Base-by-base conservation (phyloP, 1,139 yeast species). In the Protomyces arabidopsidicola region DNA sequence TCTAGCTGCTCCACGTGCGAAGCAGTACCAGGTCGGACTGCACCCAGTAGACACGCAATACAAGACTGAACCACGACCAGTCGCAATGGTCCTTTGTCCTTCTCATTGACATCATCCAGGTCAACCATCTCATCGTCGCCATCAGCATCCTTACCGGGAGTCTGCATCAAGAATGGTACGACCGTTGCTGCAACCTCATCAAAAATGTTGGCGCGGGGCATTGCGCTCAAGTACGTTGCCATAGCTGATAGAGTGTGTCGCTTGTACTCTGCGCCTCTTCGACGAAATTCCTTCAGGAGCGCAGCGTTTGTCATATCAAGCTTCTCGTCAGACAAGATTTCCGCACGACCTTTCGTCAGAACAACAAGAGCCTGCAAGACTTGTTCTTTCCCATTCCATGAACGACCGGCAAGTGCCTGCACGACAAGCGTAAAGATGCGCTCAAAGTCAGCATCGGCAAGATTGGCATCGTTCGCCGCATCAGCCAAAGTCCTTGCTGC, bases 301-400 rank as follows among this genome's bases (percentile, higher is more conserved):
- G 82, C 77, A 45, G 77, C 77, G 51, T 77, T 77, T 16, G 86
- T 74, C 22, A 70, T 71, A 1, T 73, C 73, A 31, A 74, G 70
- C 45, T 80, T 66, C 0, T 72, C 74, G 1, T 68, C 71, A 54
- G 78, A 70, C 0, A 68, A 65, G 0, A 54, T 24, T 0, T 68
- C 69, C 57, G 78, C 75, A 12, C 83, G 79, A 67, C 82, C 82
- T 14, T 78, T 72, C 0, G 86, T 73, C 48, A 88, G 78, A 0
- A 83, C 77, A 0, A 89, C 87, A 59, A 91, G 75, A 0, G 97
- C 90, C 52, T 83, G 84, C 36, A 90, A 77, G 1, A 93, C 81
- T 51, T 79, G 75, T 68, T 90, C 97, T 71, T 93, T 93, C 8
- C 98, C 98, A 20, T 81, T 81, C 95, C 97, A 93, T 9, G 95